These are phyloP conservation scores for Leishmania turanica DNA, from an alignment of 208 protist species.

Conservation along the genomic window DNA sequence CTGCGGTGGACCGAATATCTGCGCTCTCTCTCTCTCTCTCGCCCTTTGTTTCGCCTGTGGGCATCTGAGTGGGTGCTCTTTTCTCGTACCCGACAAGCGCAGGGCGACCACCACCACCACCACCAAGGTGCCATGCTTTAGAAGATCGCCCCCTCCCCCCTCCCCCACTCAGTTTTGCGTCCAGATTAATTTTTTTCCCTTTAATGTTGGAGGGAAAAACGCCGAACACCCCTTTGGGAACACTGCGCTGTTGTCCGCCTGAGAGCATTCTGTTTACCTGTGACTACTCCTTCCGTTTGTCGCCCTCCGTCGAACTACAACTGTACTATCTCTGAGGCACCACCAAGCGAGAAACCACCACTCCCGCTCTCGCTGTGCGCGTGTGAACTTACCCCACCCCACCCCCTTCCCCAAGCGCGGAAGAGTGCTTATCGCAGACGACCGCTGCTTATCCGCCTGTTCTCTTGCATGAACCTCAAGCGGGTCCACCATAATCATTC, in stretches of 20 bases:
- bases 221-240: neutral
- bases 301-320: neutral
- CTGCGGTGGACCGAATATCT: neutral
- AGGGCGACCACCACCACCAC: neutral
- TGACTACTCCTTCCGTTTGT: neutral
- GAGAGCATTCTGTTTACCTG: neutral
- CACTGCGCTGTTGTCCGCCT: too few species aligned
- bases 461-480: neutral
- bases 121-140: neutral
- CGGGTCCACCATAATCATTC: neutral
- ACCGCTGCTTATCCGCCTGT: neutral
- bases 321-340: neutral
- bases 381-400: neutral
- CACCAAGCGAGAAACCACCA: neutral
- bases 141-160: neutral
- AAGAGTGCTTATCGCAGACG: neutral
- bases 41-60: neutral
- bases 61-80: neutral
- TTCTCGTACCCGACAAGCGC: neutral
- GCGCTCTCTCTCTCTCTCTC: neutral
- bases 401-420: neutral
- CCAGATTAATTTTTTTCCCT: neutral
- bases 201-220: neutral
- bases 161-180: neutral
- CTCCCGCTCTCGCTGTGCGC: neutral